These are phyloP conservation scores for Aspergillus felis DNA, from an alignment of 2,329 filamentous ascomycete species.

Conservation along the genomic window DNA sequence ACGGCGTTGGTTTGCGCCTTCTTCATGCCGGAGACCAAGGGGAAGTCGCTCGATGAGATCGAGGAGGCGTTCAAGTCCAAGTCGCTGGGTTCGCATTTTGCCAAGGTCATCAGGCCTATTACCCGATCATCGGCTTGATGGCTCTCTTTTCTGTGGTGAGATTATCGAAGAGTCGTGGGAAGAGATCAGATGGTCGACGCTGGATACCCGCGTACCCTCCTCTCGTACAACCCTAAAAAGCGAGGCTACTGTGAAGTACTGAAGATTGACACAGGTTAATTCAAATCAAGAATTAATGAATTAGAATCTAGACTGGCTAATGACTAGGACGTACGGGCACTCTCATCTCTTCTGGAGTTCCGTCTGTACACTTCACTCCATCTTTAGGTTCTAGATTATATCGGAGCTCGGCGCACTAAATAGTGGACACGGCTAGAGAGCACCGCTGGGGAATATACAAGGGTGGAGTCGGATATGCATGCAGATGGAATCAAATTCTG, in stretches of 20 bases:
- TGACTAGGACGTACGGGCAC: background rate
- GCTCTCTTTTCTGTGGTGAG: background rate
- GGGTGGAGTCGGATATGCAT: conserved; percentile 12
- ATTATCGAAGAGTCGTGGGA: too few species aligned
- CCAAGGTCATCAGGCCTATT: background rate
- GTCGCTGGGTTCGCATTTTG: conserved; percentile 3
- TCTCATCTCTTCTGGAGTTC: background rate
- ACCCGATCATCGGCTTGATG: background rate
- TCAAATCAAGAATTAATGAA: background rate
- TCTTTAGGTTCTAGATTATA: background rate
- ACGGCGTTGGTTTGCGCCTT: conserved; percentile 38
- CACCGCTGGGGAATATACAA: conserved; percentile 12
- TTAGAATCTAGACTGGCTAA: background rate
- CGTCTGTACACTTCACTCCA: background rate
- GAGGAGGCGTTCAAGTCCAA: conserved; percentile 43
- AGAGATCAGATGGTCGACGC: background rate
- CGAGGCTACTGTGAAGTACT: background rate
- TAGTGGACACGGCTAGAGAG: background rate
- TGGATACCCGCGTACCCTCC: background rate
- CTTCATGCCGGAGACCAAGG: conserved; percentile 52
- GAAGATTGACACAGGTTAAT: background rate
- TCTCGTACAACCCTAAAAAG: background rate
- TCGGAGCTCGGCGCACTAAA: background rate
- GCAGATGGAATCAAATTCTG: background rate
- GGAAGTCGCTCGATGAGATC: conserved; percentile 48